Evolutionary conservation across 2,329 filamentous ascomycete genomes (phyloP).

Genomic region (Aspergillus spinulosporus): DNA sequence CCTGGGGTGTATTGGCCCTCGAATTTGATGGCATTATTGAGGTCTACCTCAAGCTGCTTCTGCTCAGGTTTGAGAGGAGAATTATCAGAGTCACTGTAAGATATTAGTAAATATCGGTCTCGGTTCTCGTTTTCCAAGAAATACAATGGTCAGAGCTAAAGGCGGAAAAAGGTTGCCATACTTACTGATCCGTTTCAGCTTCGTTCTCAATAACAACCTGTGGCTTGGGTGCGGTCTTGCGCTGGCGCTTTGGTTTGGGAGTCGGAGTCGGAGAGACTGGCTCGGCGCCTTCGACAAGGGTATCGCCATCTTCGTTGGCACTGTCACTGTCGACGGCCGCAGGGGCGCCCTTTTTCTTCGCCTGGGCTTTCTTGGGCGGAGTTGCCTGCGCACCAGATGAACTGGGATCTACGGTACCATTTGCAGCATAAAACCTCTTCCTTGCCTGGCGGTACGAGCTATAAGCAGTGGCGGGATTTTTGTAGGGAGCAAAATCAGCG

Average conservation of each 20-base stretch:
- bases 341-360: constrained; percentile 26
- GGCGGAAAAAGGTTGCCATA: neutral
- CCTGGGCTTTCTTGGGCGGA: constrained; percentile 22
- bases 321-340: constrained; percentile 6
- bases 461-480: constrained; percentile 37
- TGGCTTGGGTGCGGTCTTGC: constrained; percentile 25
- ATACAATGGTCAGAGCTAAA: neutral
- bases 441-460: constrained; percentile 39
- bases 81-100: neutral
- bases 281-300: neutral
- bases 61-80: neutral
- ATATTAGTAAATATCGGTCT: neutral
- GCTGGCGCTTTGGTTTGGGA: constrained; percentile 23
- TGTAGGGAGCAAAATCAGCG: constrained; percentile 37
- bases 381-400: neutral
- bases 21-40: neutral
- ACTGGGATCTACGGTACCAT: neutral
- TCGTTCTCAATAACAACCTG: constrained; percentile 7
- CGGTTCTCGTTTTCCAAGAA: neutral
- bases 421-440: constrained; percentile 35
- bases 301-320: constrained; percentile 10
- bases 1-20: neutral
- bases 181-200: constrained; percentile 4
- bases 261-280: constrained; percentile 16
- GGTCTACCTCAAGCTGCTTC: neutral